A percentile compares a stretch with the other conserved stretches of the same genome.
These are phyloP conservation scores for Clavispora fructus DNA, from an alignment of 805 yeast genomes.

Conservation along the genomic window DNA sequence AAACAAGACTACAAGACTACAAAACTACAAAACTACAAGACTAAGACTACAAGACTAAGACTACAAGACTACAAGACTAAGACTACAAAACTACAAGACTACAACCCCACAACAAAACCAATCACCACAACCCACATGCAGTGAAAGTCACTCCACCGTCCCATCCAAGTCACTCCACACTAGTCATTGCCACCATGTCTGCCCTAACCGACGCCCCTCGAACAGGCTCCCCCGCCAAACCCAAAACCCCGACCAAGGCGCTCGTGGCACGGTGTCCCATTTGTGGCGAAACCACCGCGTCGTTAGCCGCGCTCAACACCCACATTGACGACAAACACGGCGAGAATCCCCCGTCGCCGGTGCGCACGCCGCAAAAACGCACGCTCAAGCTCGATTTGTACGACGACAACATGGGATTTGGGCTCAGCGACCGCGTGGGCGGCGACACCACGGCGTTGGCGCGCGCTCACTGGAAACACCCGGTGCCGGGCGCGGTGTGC, in stretches of 20 bases:
- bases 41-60: too few relatives aligned
- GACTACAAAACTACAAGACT: too few relatives aligned
- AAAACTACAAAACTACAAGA: too few relatives aligned
- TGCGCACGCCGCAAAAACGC: constrained; percentile 20
- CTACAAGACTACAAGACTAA: too few relatives aligned
- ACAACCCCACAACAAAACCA: too few relatives aligned
- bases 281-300: constrained; percentile 55
- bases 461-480: constrained; percentile 55
- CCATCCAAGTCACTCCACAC: too few relatives aligned
- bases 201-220: too few relatives aligned
- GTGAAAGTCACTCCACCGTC: too few relatives aligned
- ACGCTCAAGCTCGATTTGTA: constrained; percentile 44
- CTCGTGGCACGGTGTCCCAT: constrained; percentile 52
- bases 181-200: too few relatives aligned
- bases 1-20: too few relatives aligned
- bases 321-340: constrained; percentile 61
- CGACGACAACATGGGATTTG: constrained; percentile 38
- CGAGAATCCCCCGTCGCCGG: constrained; percentile 23
- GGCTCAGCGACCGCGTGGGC: constrained; percentile 21
- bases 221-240: neutral
- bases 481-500: constrained; percentile 39
- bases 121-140: too few relatives aligned
- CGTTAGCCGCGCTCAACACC: constrained; percentile 50
- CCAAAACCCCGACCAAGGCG: neutral
- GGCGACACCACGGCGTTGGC: constrained; percentile 23